phyloP scores from a whole-genome alignment of 257 asterid species.

The Salvia rosmarinus region DNA sequence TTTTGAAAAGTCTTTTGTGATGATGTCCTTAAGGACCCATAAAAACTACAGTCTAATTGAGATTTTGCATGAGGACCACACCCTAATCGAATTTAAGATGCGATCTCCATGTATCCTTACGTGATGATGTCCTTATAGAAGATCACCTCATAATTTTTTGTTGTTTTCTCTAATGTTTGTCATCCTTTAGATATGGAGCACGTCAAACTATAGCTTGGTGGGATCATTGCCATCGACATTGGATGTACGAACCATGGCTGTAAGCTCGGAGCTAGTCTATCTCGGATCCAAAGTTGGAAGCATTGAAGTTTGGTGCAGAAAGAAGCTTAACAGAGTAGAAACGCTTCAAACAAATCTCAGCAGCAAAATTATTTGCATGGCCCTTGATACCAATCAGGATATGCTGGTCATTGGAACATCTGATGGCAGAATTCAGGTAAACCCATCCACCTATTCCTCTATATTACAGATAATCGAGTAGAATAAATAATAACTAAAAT shows the following conservation, averaged over 20 bases:
- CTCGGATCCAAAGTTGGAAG: constrained; percentile 72
- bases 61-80: too few relatives aligned
- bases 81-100: too few relatives aligned
- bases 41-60: too few relatives aligned
- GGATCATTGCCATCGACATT: constrained; percentile 65
- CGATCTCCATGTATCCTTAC: too few relatives aligned
- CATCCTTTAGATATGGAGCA: constrained; percentile 66
- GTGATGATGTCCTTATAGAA: too few relatives aligned
- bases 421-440: constrained; percentile 86
- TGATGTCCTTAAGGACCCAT: too few relatives aligned
- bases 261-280: constrained; percentile 68
- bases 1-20: too few relatives aligned
- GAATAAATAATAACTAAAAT: background rate
- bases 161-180: too few relatives aligned
- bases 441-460: background rate
- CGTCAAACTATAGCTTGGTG: constrained; percentile 49
- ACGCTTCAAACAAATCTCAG: constrained; percentile 58
- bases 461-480: background rate
- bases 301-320: constrained; percentile 79
- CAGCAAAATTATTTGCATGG: constrained; percentile 63
- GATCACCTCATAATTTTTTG: too few relatives aligned
- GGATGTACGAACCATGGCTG: constrained; percentile 65
- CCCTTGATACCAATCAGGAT: constrained; percentile 61
- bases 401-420: constrained; percentile 68
- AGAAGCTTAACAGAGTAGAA: constrained; percentile 65